Evolutionary conservation across 2,329 filamentous ascomycete species (phyloP).

Genomic region (Penicillium sclerotigenum): DNA sequence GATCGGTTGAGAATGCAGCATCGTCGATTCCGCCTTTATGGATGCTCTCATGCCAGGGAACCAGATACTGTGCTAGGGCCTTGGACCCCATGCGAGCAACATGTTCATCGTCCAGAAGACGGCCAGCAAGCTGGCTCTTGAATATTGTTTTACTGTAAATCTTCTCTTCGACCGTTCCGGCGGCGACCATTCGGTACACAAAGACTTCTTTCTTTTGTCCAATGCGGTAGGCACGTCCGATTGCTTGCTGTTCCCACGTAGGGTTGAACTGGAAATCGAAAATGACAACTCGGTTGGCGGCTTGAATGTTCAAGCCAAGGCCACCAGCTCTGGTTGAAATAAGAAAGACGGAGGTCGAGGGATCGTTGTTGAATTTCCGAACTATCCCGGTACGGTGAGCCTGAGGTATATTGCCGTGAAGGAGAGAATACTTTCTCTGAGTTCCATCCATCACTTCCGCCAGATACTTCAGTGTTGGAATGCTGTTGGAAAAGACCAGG

Average conservation of each 20-base stretch:
- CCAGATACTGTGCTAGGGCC: not conserved
- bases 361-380: slow-evolving; percentile 64
- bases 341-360: slow-evolving; percentile 61
- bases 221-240: slow-evolving; percentile 81
- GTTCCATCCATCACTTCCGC: slow-evolving; percentile 53
- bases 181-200: slow-evolving; percentile 77
- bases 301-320: slow-evolving; percentile 76
- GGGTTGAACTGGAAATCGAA: slow-evolving; percentile 84
- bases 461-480: slow-evolving; percentile 68
- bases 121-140: slow-evolving; percentile 74
- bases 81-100: slow-evolving; percentile 64
- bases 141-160: slow-evolving; percentile 73
- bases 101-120: slow-evolving; percentile 81
- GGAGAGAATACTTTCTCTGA: slow-evolving; percentile 51
- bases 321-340: slow-evolving; percentile 83
- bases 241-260: slow-evolving; percentile 76
- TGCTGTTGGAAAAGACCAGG: slow-evolving; percentile 74
- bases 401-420: slow-evolving; percentile 66
- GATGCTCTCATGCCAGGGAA: not conserved
- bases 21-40: not conserved
- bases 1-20: not conserved
- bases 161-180: slow-evolving; percentile 74
- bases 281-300: slow-evolving; percentile 81
- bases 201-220: slow-evolving; percentile 77
- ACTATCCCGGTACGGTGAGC: slow-evolving; percentile 59